phyloP scores from a whole-genome alignment of 2,329 filamentous ascomycete species.

The Talaromyces sp. region DNA sequence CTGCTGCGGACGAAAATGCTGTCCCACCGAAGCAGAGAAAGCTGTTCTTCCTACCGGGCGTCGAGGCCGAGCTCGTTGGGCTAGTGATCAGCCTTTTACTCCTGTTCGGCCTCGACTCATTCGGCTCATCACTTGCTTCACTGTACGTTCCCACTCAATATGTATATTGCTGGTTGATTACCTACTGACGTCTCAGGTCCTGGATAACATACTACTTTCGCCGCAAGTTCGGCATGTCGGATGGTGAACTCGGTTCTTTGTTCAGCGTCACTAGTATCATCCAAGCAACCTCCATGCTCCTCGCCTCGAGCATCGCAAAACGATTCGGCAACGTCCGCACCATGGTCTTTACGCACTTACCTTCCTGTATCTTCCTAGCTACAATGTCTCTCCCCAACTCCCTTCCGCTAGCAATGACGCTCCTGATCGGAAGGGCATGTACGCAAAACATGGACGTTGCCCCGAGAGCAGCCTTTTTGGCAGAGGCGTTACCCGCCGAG shows the following conservation, averaged over 20 bases:
- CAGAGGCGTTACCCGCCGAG: slow-evolving; percentile 58
- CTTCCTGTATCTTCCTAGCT: slow-evolving; percentile 62
- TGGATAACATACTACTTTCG: slow-evolving; percentile 58
- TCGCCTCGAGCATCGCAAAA: slow-evolving; percentile 62
- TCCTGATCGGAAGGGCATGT: slow-evolving; percentile 61
- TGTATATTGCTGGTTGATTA: no score
- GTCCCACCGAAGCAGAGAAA: slow-evolving; percentile 23
- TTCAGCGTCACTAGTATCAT: slow-evolving; percentile 49
- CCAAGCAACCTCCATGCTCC: slow-evolving; percentile 42
- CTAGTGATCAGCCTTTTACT: slow-evolving; percentile 55
- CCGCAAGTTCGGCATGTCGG: slow-evolving; percentile 51
- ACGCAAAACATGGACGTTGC: slow-evolving; percentile 67
- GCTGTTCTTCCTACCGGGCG: slow-evolving; percentile 51
- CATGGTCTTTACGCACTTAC: slow-evolving; percentile 72
- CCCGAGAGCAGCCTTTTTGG: slow-evolving; percentile 66
- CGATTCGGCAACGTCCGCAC: slow-evolving; percentile 59
- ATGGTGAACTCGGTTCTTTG: slow-evolving; percentile 52
- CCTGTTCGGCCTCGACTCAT: slow-evolving; percentile 64
- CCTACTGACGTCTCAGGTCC: slow-evolving; percentile 26
- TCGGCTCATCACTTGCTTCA: slow-evolving; percentile 67
- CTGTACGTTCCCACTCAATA: slow-evolving; percentile 44
- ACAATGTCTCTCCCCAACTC: slow-evolving; percentile 58
- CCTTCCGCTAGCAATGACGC: slow-evolving; percentile 53
- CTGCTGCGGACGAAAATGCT: slow-evolving; percentile 13
- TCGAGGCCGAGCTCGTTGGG: slow-evolving; percentile 48